Evolutionary conservation across 1,284 basidiomycete genomes (phyloP).

Genomic region (Apiotrichum brassicae): DNA sequence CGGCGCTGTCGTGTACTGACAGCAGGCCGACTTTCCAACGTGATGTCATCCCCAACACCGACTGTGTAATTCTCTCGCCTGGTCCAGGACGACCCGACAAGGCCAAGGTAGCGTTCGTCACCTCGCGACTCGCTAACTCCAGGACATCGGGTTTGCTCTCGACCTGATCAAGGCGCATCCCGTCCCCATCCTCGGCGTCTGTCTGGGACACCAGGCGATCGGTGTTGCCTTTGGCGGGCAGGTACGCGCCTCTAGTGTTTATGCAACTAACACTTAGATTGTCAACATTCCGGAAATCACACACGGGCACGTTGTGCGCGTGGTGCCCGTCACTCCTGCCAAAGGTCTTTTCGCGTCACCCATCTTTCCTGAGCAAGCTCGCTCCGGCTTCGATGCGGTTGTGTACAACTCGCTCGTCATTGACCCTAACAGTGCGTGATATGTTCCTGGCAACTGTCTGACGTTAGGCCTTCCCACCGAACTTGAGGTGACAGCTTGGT

Average conservation of each 20-base stretch:
- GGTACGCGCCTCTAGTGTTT: conserved; percentile 31
- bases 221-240: conserved; percentile 68
- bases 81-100: conserved; percentile 46
- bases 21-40: conserved; percentile 37
- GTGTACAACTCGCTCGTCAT: conserved; percentile 63
- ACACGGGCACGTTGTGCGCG: conserved; percentile 71
- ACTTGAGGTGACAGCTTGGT: conserved; percentile 50
- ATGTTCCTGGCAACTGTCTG: neutral
- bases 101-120: conserved; percentile 11
- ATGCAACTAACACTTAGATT: conserved; percentile 29
- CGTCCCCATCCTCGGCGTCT: conserved; percentile 55
- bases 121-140: neutral
- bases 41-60: conserved; percentile 39
- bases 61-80: conserved; percentile 47
- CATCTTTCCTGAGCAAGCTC: conserved; percentile 19
- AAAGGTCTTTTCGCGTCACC: conserved; percentile 32
- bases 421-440: conserved; percentile 37
- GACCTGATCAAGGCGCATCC: conserved; percentile 37
- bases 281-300: conserved; percentile 44
- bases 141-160: conserved; percentile 46
- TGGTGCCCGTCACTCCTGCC: conserved; percentile 42
- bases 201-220: conserved; percentile 86
- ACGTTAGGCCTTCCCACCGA: conserved; percentile 45
- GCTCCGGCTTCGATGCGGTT: conserved; percentile 59
- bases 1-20: conserved; percentile 7